Percentiles rank a stretch among this genome's conserved stretches.
Evolutionary conservation across 305 asterid genomes (phyloP).

Genomic region (Fraxinus velutina): DNA sequence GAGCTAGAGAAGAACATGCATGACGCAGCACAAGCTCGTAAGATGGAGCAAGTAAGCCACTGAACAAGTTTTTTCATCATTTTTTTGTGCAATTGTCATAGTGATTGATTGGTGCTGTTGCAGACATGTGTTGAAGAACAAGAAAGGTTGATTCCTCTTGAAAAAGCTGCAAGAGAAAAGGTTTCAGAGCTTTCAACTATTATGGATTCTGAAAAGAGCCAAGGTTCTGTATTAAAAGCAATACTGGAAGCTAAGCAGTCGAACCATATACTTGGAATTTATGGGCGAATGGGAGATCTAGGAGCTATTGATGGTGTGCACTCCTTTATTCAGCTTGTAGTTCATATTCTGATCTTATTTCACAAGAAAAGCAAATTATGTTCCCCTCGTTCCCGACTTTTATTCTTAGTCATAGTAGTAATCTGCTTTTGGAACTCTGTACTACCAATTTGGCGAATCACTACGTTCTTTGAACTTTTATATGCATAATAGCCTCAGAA

Average conservation of each 20-base stretch:
- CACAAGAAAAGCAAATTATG: not conserved
- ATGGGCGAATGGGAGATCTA: slow-evolving; percentile 91
- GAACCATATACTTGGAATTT: slow-evolving; percentile 71
- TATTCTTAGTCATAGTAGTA: not conserved
- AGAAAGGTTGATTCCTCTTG: slow-evolving; percentile 64
- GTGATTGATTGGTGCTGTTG: slow-evolving; percentile 21
- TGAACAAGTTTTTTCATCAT: not conserved
- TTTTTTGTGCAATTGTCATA: not conserved
- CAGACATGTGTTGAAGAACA: slow-evolving; percentile 73
- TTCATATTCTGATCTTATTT: not conserved
- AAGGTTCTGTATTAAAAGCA: slow-evolving; percentile 84
- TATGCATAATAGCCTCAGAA: not conserved
- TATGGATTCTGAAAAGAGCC: slow-evolving; percentile 83
- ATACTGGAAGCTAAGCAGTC: slow-evolving; percentile 72
- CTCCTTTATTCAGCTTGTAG: slow-evolving; percentile 2
- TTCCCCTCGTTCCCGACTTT: not conserved
- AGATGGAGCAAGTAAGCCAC: not conserved
- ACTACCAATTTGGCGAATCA: not conserved
- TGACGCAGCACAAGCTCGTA: not conserved
- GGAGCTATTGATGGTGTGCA: slow-evolving; percentile 91
- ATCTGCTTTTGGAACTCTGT: not conserved
- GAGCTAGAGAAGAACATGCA: slow-evolving; percentile 1
- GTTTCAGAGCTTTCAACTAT: slow-evolving; percentile 71
- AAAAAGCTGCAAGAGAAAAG: slow-evolving; percentile 81
- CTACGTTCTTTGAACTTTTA: slow-evolving; percentile 1